Base-by-base conservation (phyloP, 2,329 filamentous ascomycete species). In the Monosporascus sp. region DNA sequence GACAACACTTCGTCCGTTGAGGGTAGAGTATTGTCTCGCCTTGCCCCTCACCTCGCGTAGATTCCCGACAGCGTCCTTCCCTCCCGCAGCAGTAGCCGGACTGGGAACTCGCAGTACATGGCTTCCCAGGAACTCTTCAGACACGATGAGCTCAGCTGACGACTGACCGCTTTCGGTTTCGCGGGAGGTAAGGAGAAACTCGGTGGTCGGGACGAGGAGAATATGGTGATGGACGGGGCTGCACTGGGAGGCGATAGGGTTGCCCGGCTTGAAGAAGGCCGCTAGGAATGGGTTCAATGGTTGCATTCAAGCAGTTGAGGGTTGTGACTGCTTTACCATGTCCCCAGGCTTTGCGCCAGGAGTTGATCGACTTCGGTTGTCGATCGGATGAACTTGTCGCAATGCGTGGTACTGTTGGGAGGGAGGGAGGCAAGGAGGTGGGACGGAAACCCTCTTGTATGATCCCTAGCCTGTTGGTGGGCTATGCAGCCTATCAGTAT, bases 231-330 rank as follows among this genome's bases (percentile, higher is more conserved):
- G 88, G 60, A 91, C 82, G 52, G 94, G 92, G 59, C 87, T 84
- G 79, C 94, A 97, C 85, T 97, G 93, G 66, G 88, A 79, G 64
- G 89, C 88, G 70, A 97, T 82, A 72, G 90, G 86, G 83, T 91
- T 97, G 59, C 65, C 66, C 49, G 64, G 63, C 79, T 91, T 91
- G 82, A 97, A 97, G 85, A 99, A 97, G 81, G 93, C 91, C 80
- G 89, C 87, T 74, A 99, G 82, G 77, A 97, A 97, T 72, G 94
- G 94, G 77, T 99, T 99, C 86, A 97, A 82, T 78, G 94, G 91
- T 87, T 92, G 92, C 92, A 96, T 96, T 85, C 87, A 69, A 62
- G 60, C 64, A 88, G 78, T 74, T 75, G 69, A 71, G 65, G 60
- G 63, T 57, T 49, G 38, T 55, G 59, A 51, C 41, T 40, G 54